Base-by-base conservation (phyloP, 1,284 basidiomycete species). In the Pyrrhoderma lamaoense region DNA sequence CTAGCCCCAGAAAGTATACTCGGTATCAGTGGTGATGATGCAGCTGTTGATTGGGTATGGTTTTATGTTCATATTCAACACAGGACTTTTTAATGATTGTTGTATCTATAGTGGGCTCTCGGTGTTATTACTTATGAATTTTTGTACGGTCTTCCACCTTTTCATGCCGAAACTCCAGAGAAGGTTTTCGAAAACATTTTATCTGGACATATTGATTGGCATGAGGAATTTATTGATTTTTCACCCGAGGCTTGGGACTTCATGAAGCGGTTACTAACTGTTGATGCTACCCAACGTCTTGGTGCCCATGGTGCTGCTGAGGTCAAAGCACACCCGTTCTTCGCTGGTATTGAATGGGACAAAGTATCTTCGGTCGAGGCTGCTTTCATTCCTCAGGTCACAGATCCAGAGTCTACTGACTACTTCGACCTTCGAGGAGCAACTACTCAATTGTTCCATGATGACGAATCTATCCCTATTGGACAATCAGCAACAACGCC, bases 51-150 rank as follows among this genome's bases (percentile, higher is more conserved):
- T 71, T 99, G 96, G 93, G 90, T 93, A 58, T 51, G 77, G 67
- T 18, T 49, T 39, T 9, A 9, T 18, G 37, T 48, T 1, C 11
- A 8, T 37, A 22, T 34, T 27, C 7, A 31, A 23, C n/a, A 21
- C 8, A 27, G 18, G 27, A 45, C 13, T 25, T 43, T 51, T 49
- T 11, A 42, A 34, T 54, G 45, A 53, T 43, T 45, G 42, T 46
- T 60, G 59, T 57, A 59, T 46, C 54, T 57, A 53, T 58, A 86
- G 85, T 99, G 96, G 96, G 96, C 96, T 13, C 77, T 99, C 34
- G 96, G 96, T 56, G 93, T 98, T 42, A 96, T 99, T 62, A 88
- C 93, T 23, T 99, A 99, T 70, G 95, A 99, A 72, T 99, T 99
- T 69, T 70, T 99, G 34, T 99, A 95, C 61, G 94, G 96, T 2